A percentile compares a stretch with the other conserved stretches of the same genome.
These are phyloP conservation scores for Penicillium maclennaniae DNA, from an alignment of 495 filamentous ascomycete genomes.

Conservation along the genomic window DNA sequence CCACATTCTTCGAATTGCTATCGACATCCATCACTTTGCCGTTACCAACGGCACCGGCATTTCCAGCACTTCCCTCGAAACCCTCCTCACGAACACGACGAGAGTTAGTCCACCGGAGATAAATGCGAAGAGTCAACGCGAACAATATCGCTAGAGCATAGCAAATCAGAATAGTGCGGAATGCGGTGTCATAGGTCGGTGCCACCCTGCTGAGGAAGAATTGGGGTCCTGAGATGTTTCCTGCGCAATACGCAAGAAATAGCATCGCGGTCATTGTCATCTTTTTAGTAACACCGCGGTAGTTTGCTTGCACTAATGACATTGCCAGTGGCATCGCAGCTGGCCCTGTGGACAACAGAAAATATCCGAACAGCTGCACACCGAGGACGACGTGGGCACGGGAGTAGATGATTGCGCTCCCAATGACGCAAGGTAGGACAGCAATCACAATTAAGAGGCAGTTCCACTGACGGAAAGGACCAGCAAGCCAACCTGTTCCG, in stretches of 20 bases:
- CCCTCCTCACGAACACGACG: constrained; percentile 39
- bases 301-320: constrained; percentile 54
- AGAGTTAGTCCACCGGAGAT: constrained; percentile 39
- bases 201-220: constrained; percentile 34
- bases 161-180: constrained; percentile 50
- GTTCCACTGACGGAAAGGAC: constrained; percentile 28
- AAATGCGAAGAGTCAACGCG: constrained; percentile 36
- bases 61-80: constrained; percentile 35
- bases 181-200: constrained; percentile 41
- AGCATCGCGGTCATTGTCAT: constrained; percentile 44
- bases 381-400: constrained; percentile 44
- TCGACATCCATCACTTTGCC: constrained; percentile 33
- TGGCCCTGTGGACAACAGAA: constrained; percentile 50
- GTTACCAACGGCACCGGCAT: constrained; percentile 33
- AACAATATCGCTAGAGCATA: constrained; percentile 43
- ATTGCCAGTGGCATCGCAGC: constrained; percentile 56
- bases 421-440: constrained; percentile 40
- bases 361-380: constrained; percentile 56
- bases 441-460: constrained; percentile 31
- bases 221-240: constrained; percentile 41
- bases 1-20: constrained; percentile 15
- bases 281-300: constrained; percentile 66
- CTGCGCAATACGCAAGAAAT: constrained; percentile 40
- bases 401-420: constrained; percentile 58
- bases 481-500: constrained; percentile 36